Conservation (phyloP, 176 grass and related monocot species). For the Stipa capillata region DNA sequence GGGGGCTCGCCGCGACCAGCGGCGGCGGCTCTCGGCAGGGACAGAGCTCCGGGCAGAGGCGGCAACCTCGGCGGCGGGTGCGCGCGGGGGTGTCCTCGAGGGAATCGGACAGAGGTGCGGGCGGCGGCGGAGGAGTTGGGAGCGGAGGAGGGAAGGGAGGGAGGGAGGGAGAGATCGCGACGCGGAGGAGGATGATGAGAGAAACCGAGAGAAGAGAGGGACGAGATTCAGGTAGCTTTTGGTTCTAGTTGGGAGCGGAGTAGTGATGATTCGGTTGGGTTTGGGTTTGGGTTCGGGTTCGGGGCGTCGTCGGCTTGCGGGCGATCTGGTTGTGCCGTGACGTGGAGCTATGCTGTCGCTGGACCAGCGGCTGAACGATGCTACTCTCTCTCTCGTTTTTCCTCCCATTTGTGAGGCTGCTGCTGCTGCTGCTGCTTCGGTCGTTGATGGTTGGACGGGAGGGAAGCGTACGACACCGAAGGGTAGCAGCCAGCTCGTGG, state of each 20-base stretch:
- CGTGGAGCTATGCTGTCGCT: neutral
- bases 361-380: too few species aligned
- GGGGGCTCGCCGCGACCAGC: neutral
- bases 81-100: neutral
- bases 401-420: neutral
- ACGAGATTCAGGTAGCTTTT: neutral
- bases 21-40: neutral
- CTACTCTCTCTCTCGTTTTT: neutral
- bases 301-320: neutral
- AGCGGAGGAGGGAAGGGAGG: neutral
- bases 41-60: neutral
- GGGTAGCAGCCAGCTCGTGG: neutral
- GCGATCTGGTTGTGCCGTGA: too few species aligned
- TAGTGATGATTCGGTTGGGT: neutral
- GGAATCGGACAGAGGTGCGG: slow-evolving; percentile 3
- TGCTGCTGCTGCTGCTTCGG: neutral
- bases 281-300: neutral
- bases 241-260: neutral
- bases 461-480: too few species aligned
- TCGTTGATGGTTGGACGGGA: neutral
- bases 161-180: slow-evolving; percentile 7
- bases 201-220: neutral
- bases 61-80: neutral
- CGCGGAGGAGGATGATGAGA: neutral
- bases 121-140: neutral